Percentiles rank a stretch among this genome's conserved stretches.
Conservation (phyloP, 2,329 filamentous ascomycete genomes). For the Penicillium sclerotiorum region DNA sequence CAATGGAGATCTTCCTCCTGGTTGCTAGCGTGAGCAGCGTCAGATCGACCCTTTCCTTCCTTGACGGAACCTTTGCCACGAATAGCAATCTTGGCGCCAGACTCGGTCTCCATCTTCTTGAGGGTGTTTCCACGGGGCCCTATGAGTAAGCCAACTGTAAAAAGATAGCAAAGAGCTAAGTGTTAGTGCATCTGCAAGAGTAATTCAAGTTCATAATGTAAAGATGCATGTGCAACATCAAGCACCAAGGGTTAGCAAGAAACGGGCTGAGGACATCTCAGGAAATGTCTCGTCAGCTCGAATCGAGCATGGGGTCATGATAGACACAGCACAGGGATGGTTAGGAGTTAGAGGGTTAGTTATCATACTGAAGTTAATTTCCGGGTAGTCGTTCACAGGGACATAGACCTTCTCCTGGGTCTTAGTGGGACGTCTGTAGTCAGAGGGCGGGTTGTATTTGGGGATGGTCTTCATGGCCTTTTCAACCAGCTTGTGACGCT, state of each 20-base stretch:
- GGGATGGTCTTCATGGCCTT: constrained; percentile 99
- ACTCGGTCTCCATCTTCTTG: constrained; percentile 99
- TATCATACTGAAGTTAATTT: constrained; percentile 99
- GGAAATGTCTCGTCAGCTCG: constrained; percentile 40
- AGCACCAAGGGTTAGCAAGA: constrained; percentile 45
- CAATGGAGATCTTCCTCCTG: constrained; percentile 99
- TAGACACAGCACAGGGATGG: constrained; percentile 49
- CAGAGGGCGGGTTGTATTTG: constrained; percentile 97
- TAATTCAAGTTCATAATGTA: constrained; percentile 27
- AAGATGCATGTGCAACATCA: constrained; percentile 37
- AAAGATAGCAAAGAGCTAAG: constrained; percentile 69
- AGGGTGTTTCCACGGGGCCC: constrained; percentile 99
- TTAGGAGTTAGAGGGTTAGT: constrained; percentile 96
- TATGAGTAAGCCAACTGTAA: constrained; percentile 99
- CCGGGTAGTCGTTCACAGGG: constrained; percentile 99
- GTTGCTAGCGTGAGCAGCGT: constrained; percentile 98
- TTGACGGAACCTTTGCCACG: constrained; percentile 99
- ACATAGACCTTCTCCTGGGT: constrained; percentile 99
- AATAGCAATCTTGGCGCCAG: constrained; percentile 97
- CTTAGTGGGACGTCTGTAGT: constrained; percentile 98
- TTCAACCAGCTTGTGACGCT: constrained; percentile 97
- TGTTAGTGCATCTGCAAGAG: constrained; percentile 74
- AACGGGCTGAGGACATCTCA: constrained; percentile 42
- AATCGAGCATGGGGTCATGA: constrained; percentile 47
- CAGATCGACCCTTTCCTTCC: constrained; percentile 98